Evolutionary conservation across 768 basidiomycete genomes (phyloP), one percentile per base, ranked within the genome.

Genomic region (Myochromella boudieri): DNA sequence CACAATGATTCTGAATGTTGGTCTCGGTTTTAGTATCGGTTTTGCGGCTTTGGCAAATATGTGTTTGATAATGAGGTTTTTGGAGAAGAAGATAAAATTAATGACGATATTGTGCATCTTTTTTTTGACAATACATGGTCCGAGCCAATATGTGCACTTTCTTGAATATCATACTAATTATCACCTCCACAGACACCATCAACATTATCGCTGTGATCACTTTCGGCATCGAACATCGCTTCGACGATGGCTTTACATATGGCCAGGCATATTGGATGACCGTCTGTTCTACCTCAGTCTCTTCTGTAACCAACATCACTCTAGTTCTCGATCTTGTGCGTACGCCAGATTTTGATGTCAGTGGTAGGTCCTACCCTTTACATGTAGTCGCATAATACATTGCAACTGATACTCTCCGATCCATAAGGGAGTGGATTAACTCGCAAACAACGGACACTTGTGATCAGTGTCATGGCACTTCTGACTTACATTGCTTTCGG

Each of bases 211-310:
- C 75, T 17, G 72, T 91, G 10, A 75, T 68, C 3, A 57, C 73
- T 1, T 91, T 91, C 42, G 86, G 82, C n/a, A 67, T 82, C 0
- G 63, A 73, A 42, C 82, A 84, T 61, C 71, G 77, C 12, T 72
- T 75, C 42, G 66, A 80, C 49, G 84, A 84, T 47, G 85, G 80
- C 0, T 89, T 87, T 64, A 84, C 82, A 0, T 87, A 82, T 48
- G 82, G 75, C 0, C 75, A 82, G 57, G 67, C 85, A 0, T 90
- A 82, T 58, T 93, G 90, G 90, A 76, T 85, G 62, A 85, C 83
- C 2, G 68, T 90, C 10, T 87, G 85, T 57, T 87, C 85, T 0
- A 92, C 88, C 0, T 68, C 82, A 4, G 77, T 76, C 1, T 85
- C 87, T 0, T 65, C 77, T 2, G 62, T 82, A 40, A 84, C 81